Conservation (phyloP, 805 yeast species). For the Candida lessepsii region DNA sequence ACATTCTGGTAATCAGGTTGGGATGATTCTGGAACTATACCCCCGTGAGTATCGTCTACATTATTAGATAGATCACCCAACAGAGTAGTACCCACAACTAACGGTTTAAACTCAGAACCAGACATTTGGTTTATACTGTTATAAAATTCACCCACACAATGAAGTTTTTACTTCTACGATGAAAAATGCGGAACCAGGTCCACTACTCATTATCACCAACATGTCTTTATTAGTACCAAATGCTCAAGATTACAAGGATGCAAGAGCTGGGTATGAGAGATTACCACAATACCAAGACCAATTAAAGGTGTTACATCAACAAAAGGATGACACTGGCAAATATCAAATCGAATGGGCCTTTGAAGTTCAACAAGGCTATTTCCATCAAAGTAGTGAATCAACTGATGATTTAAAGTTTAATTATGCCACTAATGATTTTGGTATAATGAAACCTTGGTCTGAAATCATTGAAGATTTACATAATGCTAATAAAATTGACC, state of each 20-base stretch:
- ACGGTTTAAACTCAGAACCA: neutral
- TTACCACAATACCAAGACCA: slow-evolving; percentile 16
- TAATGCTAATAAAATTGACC: slow-evolving; percentile 18
- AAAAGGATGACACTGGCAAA: slow-evolving; percentile 13
- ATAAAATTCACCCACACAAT: too few species aligned
- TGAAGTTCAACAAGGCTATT: slow-evolving; percentile 48
- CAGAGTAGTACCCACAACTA: neutral
- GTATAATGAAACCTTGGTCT: slow-evolving; percentile 42
- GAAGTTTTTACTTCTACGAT: neutral
- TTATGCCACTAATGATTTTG: slow-evolving; percentile 43
- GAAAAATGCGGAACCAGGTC: slow-evolving; percentile 4
- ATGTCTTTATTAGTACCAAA: slow-evolving; percentile 34
- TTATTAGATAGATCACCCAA: neutral
- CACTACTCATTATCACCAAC: neutral
- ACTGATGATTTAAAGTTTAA: slow-evolving; percentile 49
- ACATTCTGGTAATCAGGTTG: too few species aligned
- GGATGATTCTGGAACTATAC: too few species aligned
- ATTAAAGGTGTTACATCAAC: slow-evolving; percentile 5
- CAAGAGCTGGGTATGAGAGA: slow-evolving; percentile 25
- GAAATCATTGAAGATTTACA: slow-evolving; percentile 31
- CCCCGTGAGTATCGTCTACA: too few species aligned
- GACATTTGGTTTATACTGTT: neutral
- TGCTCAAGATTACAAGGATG: slow-evolving; percentile 32
- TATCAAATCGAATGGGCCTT: slow-evolving; percentile 41
- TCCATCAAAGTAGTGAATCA: slow-evolving; percentile 43